phyloP scores from a whole-genome alignment of 1,284 basidiomycete species.

The Cronartium quercuum region DNA sequence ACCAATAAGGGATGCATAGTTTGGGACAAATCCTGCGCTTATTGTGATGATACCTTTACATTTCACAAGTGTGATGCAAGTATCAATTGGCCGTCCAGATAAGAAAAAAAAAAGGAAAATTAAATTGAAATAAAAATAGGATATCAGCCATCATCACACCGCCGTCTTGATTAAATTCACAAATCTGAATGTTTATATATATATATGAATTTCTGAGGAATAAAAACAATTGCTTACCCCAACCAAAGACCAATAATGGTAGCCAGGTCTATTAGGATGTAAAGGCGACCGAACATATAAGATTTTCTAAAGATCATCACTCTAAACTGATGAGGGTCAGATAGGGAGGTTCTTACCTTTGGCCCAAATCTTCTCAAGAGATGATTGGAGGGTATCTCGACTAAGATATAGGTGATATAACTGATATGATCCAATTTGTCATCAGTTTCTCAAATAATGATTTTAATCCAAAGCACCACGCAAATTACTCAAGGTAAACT shows the following conservation, averaged over 20 bases:
- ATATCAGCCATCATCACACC: too few relatives aligned
- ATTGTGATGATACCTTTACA: conserved; percentile 4
- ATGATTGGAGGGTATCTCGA: conserved; percentile 43
- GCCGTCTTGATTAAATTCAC: too few relatives aligned
- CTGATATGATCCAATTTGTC: not conserved
- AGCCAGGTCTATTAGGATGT: conserved; percentile 25
- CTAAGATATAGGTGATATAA: conserved; percentile 38
- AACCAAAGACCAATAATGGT: conserved; percentile 21
- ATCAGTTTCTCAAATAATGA: too few relatives aligned
- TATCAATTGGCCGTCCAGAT: not conserved
- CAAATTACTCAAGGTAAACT: not conserved
- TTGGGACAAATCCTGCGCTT: not conserved
- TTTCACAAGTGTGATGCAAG: too few relatives aligned
- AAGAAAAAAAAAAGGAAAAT: not conserved
- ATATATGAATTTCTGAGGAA: too few relatives aligned
- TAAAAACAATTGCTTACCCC: conserved; percentile 5
- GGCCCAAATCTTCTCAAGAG: conserved; percentile 41
- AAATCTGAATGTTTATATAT: too few relatives aligned
- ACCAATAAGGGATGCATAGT: conserved; percentile 13
- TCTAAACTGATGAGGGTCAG: not conserved
- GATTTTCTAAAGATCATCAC: not conserved
- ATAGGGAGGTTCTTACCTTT: conserved; percentile 29
- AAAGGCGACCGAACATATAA: too few relatives aligned
- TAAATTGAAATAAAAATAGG: too few relatives aligned
- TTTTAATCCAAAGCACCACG: not conserved